These are phyloP conservation scores for Aspergillus sclerotialis DNA, from an alignment of 2,329 filamentous ascomycete species.

Conservation along the genomic window DNA sequence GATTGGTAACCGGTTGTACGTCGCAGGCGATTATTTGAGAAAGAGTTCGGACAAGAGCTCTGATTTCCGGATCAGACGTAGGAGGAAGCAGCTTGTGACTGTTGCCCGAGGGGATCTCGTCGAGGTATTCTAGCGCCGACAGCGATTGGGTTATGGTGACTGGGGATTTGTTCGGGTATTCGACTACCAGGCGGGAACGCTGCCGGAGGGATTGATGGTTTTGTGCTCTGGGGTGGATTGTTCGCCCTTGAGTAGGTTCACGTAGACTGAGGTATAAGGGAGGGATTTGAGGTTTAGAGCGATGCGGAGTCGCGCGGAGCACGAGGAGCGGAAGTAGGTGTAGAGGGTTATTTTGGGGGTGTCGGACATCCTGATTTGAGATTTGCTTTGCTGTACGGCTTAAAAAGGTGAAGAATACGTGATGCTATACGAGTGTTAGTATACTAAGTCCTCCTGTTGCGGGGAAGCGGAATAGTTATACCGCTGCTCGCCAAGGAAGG, in stretches of 20 bases:
- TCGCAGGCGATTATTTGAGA: conserved; percentile 51
- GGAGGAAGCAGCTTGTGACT: conserved; percentile 42
- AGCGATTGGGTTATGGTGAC: conserved; percentile 51
- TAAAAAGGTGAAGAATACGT: conserved; percentile 3
- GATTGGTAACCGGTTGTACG: conserved; percentile 55
- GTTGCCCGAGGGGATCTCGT: conserved; percentile 46
- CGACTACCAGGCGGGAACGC: conserved; percentile 48
- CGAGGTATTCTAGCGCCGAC: conserved; percentile 56
- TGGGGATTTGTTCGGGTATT: conserved; percentile 12
- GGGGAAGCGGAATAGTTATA: too few relatives aligned
- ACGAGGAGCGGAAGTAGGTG: conserved; percentile 58
- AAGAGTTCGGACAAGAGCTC: conserved; percentile 49
- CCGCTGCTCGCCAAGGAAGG: too few relatives aligned
- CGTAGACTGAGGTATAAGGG: conserved; percentile 38
- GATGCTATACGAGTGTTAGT: neutral
- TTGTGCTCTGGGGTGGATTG: conserved; percentile 43
- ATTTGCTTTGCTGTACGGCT: neutral
- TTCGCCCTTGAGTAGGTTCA: conserved; percentile 51
- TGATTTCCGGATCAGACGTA: conserved; percentile 26
- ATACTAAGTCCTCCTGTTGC: too few relatives aligned
- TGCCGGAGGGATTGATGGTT: conserved; percentile 47
- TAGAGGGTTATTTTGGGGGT: conserved; percentile 37
- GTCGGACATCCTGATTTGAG: conserved; percentile 15
- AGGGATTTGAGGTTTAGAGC: conserved; percentile 51
- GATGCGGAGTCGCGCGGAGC: conserved; percentile 55